Evolutionary conservation across 2,329 filamentous ascomycete genomes (phyloP).

Genomic region (Aspergillus ustus): DNA sequence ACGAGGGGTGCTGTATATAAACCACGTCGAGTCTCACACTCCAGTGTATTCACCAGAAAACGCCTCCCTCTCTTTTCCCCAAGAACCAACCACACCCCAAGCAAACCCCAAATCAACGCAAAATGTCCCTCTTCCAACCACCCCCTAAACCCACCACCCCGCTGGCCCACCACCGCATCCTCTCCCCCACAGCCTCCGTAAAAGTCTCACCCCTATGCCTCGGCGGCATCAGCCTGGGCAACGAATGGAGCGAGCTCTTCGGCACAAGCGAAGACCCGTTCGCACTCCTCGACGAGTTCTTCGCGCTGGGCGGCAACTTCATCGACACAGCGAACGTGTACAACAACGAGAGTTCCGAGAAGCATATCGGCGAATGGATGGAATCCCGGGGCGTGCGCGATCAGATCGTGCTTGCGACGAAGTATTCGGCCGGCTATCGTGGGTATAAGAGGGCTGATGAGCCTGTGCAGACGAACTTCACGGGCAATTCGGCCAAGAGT

Average conservation of each 20-base stretch:
- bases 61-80: too few species aligned
- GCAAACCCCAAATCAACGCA: neutral
- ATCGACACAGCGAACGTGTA: conserved; percentile 51
- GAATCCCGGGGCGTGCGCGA: conserved; percentile 50
- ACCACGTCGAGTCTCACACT: too few species aligned
- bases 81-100: too few species aligned
- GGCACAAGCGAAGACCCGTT: conserved; percentile 4
- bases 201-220: conserved; percentile 10
- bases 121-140: conserved; percentile 11
- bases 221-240: conserved; percentile 3
- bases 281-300: conserved; percentile 4
- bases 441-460: conserved; percentile 44
- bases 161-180: conserved; percentile 1
- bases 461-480: conserved; percentile 35
- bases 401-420: conserved; percentile 49
- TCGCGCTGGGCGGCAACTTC: neutral
- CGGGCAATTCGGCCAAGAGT: conserved; percentile 14
- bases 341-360: conserved; percentile 54
- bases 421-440: conserved; percentile 30
- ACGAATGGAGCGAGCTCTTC: conserved; percentile 12
- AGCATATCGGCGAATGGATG: conserved; percentile 60
- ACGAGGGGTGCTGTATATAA: too few species aligned
- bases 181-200: conserved; percentile 10
- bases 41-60: too few species aligned
- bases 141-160: conserved; percentile 1